Conservation (phyloP, 306 rosid species). For the Pyrus pyrifolia region DNA sequence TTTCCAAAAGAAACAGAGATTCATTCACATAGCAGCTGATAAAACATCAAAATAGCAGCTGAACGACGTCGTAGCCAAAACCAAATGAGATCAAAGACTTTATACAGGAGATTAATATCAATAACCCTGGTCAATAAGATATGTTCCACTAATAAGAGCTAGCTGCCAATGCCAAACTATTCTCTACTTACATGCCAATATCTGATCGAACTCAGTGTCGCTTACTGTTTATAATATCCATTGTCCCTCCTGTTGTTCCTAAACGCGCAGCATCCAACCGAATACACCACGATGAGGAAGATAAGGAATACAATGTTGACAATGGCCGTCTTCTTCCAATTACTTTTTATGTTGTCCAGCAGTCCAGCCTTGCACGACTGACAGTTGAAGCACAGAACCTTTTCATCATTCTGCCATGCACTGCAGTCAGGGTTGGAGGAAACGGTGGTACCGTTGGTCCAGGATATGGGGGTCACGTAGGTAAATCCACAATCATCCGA, state of each 20-base stretch:
- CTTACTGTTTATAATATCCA: slow-evolving; percentile 26
- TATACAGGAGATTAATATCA: background rate
- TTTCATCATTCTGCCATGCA: slow-evolving; percentile 39
- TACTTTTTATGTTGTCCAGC: slow-evolving; percentile 50
- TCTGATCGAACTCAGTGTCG: background rate
- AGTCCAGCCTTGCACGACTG: slow-evolving; percentile 82
- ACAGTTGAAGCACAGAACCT: slow-evolving; percentile 56
- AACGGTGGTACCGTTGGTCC: slow-evolving; percentile 19
- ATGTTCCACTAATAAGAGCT: slow-evolving; percentile 1
- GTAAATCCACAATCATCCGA: slow-evolving; percentile 37
- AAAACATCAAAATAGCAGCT: background rate
- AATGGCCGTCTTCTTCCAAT: slow-evolving; percentile 65
- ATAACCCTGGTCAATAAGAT: background rate
- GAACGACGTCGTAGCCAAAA: background rate
- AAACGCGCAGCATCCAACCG: slow-evolving; percentile 81
- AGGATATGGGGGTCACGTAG: slow-evolving; percentile 31
- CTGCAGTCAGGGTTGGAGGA: slow-evolving; percentile 38
- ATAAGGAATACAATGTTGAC: slow-evolving; percentile 49
- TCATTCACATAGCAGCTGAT: background rate
- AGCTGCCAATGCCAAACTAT: slow-evolving; percentile 12
- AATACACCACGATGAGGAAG: slow-evolving; percentile 60
- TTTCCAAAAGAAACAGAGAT: background rate
- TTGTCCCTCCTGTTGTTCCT: slow-evolving; percentile 55
- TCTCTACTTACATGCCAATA: slow-evolving; percentile 25
- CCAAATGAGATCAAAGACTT: background rate